Evolutionary conservation across 371 early-diverging fungal species (phyloP), one percentile per base, ranked within the genome.

Genomic region (Mortierella sp.): DNA sequence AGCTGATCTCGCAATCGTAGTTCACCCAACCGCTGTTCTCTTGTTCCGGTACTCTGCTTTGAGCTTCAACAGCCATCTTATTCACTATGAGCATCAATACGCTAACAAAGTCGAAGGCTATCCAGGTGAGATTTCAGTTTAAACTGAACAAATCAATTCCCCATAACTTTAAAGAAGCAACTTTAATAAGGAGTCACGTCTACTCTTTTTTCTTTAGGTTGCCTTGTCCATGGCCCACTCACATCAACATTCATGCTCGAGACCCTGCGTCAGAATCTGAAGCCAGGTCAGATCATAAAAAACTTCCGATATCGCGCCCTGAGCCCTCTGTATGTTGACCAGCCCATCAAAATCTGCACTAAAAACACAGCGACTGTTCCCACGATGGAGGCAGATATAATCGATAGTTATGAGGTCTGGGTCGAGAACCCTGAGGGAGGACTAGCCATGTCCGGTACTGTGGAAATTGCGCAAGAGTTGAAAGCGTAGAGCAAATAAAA

Each of bases 41-140:
- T 80, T 96, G 38, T 96, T 96, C 84, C 83, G 96, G 33, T 96
- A 93, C 83, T 95, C 95, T 24, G 96, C 97, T 19, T 68, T 96
- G 62, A 94, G 94, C 2, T 96, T 93, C 84, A 96, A 96, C 79
- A 90, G 91, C 57, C 96, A 96, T 76, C 87, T 87, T 40, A 95
- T 96, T 57, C 96, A 96, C 76, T 96, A 92, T 83, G 95, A 96
- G 75, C 83, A 87, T 48, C 70, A 71, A 3, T 95, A 95, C 73
- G 89, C 93, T n/a, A 86, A 86, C 32, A 73, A 87, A 22, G 76
- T 88, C 6, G 97, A 96, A 75, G 89, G 90, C 16, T 94, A 95
- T 65, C 90, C 92, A 59, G 90, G 90, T 88, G 32, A 15, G 33
- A 24, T 7, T 47, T 47, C 38, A 32, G 36, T 53, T 55, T 65